Base-by-base conservation (phyloP, 768 basidiomycete species). In the Tephrocybe sp. region DNA sequence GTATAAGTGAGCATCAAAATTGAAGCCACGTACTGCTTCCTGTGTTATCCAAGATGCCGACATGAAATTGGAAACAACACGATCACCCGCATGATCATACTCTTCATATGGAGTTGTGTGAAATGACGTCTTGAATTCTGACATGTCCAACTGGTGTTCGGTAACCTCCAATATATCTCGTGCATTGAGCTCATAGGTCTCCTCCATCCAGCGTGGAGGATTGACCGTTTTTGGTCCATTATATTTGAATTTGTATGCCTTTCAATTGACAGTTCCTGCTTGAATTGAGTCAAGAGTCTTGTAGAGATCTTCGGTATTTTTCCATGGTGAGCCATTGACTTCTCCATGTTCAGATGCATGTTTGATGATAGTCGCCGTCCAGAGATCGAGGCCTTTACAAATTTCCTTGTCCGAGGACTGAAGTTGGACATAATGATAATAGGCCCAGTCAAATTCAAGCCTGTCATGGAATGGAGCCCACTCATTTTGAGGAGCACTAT, bases 41-140 rank as follows among this genome's bases (percentile, higher is more conserved):
- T 52, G 52, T 55, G 59, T 67, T 9, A 64, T 63, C 70, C 70
- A 72, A 49, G 68, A 50, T 9, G 61, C 70, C 1, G 70, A 72
- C 68, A 74, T 70, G 0, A 73, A 38, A 47, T 72, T 63, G 3
- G 58, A 64, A 62, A 68, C 66, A 69, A 72, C 49, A 12, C 54
- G 60, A 27, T 57, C 42, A n/a, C 41, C 50, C 4, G 43, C 45
- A 12, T 35, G 21, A 39, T 59, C 36, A 26, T 37, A 61, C 44
- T 61, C 40, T 3, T 34, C 28, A 35, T 48, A 61, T 1, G 52
- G 57, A 22, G 34, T 34, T 19, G 38, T 40, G 22, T 53, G 48
- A 18, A 55, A 53, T n/a, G 47, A 28, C 36, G 36, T 47, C 5
- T 51, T 31, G 36, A 60, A 60, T 12, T 53, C 52, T 13, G 44